A percentile compares a stretch with the other conserved stretches of the same genome.
Evolutionary conservation across 768 basidiomycete genomes (phyloP).

Genomic region (Rhodotorula babjevae): DNA sequence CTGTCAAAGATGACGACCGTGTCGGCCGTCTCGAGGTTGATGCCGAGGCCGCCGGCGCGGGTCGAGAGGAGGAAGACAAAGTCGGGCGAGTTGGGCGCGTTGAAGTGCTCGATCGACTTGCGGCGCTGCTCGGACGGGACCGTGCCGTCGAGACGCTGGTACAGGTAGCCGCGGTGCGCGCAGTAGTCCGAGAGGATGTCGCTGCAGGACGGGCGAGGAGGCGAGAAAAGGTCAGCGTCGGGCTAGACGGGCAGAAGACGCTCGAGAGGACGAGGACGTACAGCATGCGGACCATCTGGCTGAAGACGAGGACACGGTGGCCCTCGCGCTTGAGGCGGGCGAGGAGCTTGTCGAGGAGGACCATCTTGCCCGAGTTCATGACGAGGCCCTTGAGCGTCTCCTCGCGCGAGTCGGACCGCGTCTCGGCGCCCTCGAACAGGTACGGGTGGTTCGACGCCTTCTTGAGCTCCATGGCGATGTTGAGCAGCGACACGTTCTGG

Average conservation of each 20-base stretch:
- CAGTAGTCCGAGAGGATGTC: slow-evolving; percentile 99
- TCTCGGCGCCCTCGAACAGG: slow-evolving; percentile 93
- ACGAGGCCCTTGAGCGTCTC: slow-evolving; percentile 92
- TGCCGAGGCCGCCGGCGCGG: slow-evolving; percentile 92
- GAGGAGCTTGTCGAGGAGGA: slow-evolving; percentile 94
- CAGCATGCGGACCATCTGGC: slow-evolving; percentile 94
- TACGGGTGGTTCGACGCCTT: slow-evolving; percentile 92
- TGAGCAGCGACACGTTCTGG: slow-evolving; percentile 88
- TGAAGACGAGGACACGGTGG: slow-evolving; percentile 96
- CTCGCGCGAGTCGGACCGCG: slow-evolving; percentile 58
- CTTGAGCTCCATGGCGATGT: slow-evolving; percentile 98
- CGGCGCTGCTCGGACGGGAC: slow-evolving; percentile 88
- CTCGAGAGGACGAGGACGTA: slow-evolving; percentile 6
- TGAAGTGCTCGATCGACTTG: slow-evolving; percentile 95
- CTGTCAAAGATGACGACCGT: slow-evolving; percentile 99
- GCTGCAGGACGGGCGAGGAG: neutral
- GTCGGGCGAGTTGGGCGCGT: slow-evolving; percentile 83
- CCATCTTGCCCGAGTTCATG: slow-evolving; percentile 98
- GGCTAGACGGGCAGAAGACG: too few species aligned
- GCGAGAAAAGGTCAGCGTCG: neutral
- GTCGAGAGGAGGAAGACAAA: slow-evolving; percentile 96
- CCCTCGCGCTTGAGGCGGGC: slow-evolving; percentile 80
- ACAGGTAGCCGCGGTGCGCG: slow-evolving; percentile 76
- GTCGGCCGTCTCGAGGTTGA: slow-evolving; percentile 97
- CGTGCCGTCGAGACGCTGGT: slow-evolving; percentile 87